Conservation (phyloP, 768 basidiomycete genomes). For the Trichaptum fuscoviolaceum region DNA sequence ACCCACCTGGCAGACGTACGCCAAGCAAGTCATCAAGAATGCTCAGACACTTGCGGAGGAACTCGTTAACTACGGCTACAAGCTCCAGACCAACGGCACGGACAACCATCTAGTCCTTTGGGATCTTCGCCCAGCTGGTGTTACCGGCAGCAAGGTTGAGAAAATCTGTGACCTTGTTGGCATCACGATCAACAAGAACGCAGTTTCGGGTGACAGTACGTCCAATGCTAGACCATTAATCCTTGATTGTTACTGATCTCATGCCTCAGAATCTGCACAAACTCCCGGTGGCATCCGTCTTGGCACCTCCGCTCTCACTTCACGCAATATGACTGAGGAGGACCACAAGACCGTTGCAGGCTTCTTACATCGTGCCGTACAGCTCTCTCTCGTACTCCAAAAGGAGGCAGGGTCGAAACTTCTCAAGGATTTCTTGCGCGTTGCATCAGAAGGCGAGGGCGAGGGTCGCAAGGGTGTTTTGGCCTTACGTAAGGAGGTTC, state of each 20-base stretch:
- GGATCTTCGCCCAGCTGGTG: slow-evolving; percentile 91
- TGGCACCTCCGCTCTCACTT: slow-evolving; percentile 91
- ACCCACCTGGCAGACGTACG: slow-evolving; percentile 87
- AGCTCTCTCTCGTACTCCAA: slow-evolving; percentile 84
- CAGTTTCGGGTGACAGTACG: slow-evolving; percentile 11
- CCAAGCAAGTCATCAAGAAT: slow-evolving; percentile 91
- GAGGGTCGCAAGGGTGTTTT: slow-evolving; percentile 65
- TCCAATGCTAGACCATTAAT: slow-evolving; percentile 4
- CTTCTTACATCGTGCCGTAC: slow-evolving; percentile 92
- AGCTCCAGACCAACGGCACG: slow-evolving; percentile 93
- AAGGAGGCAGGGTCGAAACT: slow-evolving; percentile 93
- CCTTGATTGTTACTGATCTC: slow-evolving; percentile 46
- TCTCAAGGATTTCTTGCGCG: slow-evolving; percentile 91
- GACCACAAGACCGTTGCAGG: slow-evolving; percentile 84
- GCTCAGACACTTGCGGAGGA: slow-evolving; percentile 69
- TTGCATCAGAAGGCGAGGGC: slow-evolving; percentile 67
- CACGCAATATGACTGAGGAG: slow-evolving; percentile 84
- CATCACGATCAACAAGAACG: slow-evolving; percentile 91
- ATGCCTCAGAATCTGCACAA: slow-evolving; percentile 89
- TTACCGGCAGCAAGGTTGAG: slow-evolving; percentile 98
- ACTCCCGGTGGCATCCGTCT: slow-evolving; percentile 96
- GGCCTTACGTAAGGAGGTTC: slow-evolving; percentile 76
- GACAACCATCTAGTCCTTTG: slow-evolving; percentile 98
- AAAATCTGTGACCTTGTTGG: slow-evolving; percentile 96
- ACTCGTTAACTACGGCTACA: slow-evolving; percentile 80